Percentiles rank a stretch among this genome's conserved stretches.
Conservation (phyloP, 2,329 filamentous ascomycete species). For the Ascochyta fabae region DNA sequence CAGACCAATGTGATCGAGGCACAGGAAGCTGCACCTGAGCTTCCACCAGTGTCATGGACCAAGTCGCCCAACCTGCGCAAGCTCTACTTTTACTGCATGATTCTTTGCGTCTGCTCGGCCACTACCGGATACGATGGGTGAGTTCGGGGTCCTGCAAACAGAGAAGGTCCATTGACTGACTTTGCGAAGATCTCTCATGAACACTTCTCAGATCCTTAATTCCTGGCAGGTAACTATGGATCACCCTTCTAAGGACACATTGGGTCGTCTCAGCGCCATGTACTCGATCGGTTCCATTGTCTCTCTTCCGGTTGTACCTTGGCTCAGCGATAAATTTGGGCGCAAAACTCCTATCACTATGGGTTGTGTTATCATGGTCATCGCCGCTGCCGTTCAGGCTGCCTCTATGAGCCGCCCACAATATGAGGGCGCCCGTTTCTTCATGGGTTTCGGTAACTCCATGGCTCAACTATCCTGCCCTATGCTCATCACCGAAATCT, state of each 20-base stretch:
- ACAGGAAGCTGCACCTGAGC: conserved; percentile 22
- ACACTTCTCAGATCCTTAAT: conserved; percentile 37
- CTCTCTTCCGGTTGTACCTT: conserved; percentile 31
- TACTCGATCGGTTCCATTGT: conserved; percentile 44
- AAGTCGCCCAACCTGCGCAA: conserved; percentile 50
- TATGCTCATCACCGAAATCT: conserved; percentile 54
- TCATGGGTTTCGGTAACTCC: conserved; percentile 69
- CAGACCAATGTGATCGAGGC: conserved; percentile 21
- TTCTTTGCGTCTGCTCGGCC: conserved; percentile 59
- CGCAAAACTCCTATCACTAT: conserved; percentile 44
- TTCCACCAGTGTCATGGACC: conserved; percentile 16
- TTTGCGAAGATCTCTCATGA: conserved; percentile 14
- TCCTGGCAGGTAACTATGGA: conserved; percentile 41
- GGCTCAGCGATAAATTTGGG: conserved; percentile 48
- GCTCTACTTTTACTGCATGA: conserved; percentile 58
- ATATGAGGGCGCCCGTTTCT: conserved; percentile 63
- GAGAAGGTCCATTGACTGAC: neutral
- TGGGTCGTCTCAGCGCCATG: conserved; percentile 50
- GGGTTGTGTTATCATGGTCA: conserved; percentile 50
- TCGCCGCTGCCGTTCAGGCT: conserved; percentile 38
- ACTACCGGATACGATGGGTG: conserved; percentile 62
- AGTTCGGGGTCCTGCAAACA: conserved; percentile 14
- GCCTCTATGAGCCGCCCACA: conserved; percentile 34
- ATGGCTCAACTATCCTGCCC: conserved; percentile 55
- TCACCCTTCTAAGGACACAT: conserved; percentile 39